These are phyloP conservation scores for Candida golubevii DNA, from an alignment of 805 yeast genomes.

Conservation along the genomic window DNA sequence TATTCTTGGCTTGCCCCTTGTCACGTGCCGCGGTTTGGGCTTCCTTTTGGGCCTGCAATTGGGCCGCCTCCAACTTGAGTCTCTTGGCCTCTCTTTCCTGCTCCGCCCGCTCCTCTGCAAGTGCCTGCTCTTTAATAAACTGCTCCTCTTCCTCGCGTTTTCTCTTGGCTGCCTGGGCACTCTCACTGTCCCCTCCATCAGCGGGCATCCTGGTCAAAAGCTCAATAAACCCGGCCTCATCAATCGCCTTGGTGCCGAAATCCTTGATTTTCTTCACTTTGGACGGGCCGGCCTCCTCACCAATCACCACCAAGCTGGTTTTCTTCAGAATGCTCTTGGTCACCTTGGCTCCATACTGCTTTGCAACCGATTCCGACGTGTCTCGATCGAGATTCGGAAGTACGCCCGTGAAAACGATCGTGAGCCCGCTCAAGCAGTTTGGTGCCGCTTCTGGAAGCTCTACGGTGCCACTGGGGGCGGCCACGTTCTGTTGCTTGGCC, in stretches of 20 bases:
- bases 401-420: constrained; percentile 90
- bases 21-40: constrained; percentile 6
- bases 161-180: constrained; percentile 66
- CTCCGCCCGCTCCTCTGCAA: constrained; percentile 42
- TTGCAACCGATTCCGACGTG: constrained; percentile 70
- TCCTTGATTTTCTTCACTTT: constrained; percentile 77
- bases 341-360: constrained; percentile 86
- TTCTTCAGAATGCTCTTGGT: constrained; percentile 80
- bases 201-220: constrained; percentile 78
- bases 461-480: constrained; percentile 30
- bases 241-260: constrained; percentile 71
- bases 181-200: constrained; percentile 84
- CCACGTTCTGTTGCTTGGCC: constrained; percentile 18
- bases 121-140: constrained; percentile 42
- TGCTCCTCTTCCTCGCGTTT: constrained; percentile 69
- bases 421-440: constrained; percentile 81
- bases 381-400: constrained; percentile 76
- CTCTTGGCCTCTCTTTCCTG: constrained; percentile 40
- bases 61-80: constrained; percentile 17
- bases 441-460: constrained; percentile 79
- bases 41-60: not conserved
- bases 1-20: constrained; percentile 5
- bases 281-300: constrained; percentile 96
- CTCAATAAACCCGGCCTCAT: constrained; percentile 79
- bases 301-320: constrained; percentile 85